Evolutionary conservation across 164 flowering plant species (phyloP).

Genomic region (Magnolia officinalis): DNA sequence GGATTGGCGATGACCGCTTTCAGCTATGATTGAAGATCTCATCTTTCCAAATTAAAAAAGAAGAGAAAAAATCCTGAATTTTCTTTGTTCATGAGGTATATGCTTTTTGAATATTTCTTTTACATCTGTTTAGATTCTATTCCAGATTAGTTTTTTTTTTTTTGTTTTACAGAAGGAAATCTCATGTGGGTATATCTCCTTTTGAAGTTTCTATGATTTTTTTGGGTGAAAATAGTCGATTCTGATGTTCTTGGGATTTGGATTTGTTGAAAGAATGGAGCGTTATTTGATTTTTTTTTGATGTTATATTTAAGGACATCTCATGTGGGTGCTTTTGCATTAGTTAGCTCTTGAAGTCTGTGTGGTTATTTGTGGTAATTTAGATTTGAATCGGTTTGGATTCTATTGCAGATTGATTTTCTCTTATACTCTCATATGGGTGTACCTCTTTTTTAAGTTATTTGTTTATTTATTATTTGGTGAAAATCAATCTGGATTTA

Average conservation of each 20-base stretch:
- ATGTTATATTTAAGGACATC: neutral
- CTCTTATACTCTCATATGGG: no score
- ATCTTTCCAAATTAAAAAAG: neutral
- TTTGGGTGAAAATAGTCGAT: neutral
- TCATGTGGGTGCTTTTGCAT: neutral
- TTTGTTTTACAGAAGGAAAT: neutral
- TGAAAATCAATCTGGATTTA: no score
- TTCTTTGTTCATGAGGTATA: neutral
- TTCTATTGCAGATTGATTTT: no score
- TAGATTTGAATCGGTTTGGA: neutral
- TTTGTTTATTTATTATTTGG: no score
- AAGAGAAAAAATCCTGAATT: neutral
- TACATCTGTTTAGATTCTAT: neutral
- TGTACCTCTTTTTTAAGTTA: no score
- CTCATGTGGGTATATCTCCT: neutral
- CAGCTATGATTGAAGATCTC: neutral
- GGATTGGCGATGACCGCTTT: neutral
- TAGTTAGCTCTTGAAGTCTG: neutral
- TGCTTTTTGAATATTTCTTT: neutral
- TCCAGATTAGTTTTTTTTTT: neutral
- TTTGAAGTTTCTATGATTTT: neutral
- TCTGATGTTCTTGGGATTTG: neutral
- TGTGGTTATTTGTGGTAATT: neutral
- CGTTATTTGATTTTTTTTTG: neutral
- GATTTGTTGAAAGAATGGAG: neutral